Evolutionary conservation across 2,329 filamentous ascomycete species (phyloP).

Genomic region (Verticillium albo-atrum): DNA sequence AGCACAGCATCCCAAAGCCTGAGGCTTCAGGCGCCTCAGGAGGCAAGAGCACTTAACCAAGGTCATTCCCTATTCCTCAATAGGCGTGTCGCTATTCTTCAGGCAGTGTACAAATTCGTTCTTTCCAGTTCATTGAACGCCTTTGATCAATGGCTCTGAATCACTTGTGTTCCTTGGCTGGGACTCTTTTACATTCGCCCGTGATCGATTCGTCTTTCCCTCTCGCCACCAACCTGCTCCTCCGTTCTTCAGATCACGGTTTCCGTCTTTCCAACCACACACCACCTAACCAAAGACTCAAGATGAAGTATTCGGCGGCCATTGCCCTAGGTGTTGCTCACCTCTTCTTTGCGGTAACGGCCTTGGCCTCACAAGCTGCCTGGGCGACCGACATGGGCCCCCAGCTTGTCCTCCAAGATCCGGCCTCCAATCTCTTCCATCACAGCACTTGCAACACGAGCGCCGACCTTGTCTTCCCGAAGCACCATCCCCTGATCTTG

Average conservation of each 20-base stretch:
- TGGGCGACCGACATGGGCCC: constrained; percentile 29
- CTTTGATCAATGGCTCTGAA: no score
- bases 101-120: no score
- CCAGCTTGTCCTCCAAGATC: constrained; percentile 29
- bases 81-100: no score
- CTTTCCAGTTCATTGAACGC: not conserved
- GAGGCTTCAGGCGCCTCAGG: no score
- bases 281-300: not conserved
- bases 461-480: constrained; percentile 25
- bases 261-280: not conserved
- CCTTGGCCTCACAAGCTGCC: constrained; percentile 23
- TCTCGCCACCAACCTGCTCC: no score
- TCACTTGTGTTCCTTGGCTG: no score
- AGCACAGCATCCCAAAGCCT: no score
- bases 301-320: not conserved
- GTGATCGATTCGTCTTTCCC: no score
- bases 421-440: constrained; percentile 25
- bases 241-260: no score
- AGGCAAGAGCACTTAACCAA: no score
- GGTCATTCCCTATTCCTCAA: no score
- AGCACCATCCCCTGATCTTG: constrained; percentile 12
- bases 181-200: no score
- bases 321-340: not conserved
- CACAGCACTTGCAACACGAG: constrained; percentile 29
- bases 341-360: constrained; percentile 15